Evolutionary conservation across 2,329 filamentous ascomycete genomes (phyloP).

Genomic region (Lecanicillium sp.): DNA sequence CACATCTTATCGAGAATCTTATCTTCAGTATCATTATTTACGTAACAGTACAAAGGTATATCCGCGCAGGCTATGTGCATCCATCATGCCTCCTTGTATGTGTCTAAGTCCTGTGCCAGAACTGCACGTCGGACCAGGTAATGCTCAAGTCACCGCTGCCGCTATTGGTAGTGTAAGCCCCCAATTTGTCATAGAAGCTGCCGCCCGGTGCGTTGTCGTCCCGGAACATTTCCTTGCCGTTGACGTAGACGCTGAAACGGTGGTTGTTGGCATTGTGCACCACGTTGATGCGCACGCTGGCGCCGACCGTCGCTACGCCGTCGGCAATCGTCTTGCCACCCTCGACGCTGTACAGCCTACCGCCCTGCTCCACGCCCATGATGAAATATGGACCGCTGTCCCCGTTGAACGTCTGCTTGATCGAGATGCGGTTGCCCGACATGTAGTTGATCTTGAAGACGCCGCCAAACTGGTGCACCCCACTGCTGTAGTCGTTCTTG

Average conservation of each 20-base stretch:
- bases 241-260: slow-evolving; percentile 16
- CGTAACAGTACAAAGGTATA: too few species aligned
- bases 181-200: slow-evolving; percentile 18
- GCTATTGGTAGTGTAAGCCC: slow-evolving; percentile 16
- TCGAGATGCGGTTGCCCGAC: slow-evolving; percentile 14
- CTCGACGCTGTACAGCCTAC: slow-evolving; percentile 15
- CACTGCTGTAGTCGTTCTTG: slow-evolving; percentile 6
- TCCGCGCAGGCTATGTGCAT: too few species aligned
- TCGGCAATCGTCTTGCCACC: slow-evolving; percentile 13
- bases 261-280: slow-evolving; percentile 14
- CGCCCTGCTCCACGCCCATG: slow-evolving; percentile 12
- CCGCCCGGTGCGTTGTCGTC: slow-evolving; percentile 14
- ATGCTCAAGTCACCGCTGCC: slow-evolving; percentile 11
- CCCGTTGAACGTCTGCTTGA: slow-evolving; percentile 18
- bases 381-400: slow-evolving; percentile 14
- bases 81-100: not conserved
- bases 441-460: slow-evolving; percentile 16
- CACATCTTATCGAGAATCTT: too few species aligned
- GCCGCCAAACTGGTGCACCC: slow-evolving; percentile 14
- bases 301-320: slow-evolving; percentile 12
- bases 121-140: slow-evolving; percentile 5
- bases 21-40: too few species aligned
- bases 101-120: slow-evolving; percentile 2
- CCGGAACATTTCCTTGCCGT: slow-evolving; percentile 13
- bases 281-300: slow-evolving; percentile 16